Base-by-base conservation (phyloP, 768 basidiomycete species). In the Macrolepiota fuliginosa region DNA sequence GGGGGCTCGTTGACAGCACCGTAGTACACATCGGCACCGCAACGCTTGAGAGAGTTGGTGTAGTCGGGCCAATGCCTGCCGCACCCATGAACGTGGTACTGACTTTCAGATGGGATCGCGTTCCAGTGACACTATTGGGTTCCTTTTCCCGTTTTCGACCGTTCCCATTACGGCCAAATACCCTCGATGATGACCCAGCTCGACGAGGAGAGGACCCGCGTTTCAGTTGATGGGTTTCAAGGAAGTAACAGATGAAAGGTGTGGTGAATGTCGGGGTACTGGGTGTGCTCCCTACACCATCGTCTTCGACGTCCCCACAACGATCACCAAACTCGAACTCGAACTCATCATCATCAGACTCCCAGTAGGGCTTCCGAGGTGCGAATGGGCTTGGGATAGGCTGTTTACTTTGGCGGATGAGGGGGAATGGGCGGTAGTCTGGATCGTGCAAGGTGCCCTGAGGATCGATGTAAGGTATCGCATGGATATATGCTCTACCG, bases 401-500 rank as follows among this genome's bases (percentile, higher is more conserved):
- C 5, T 46, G 51, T 27, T 55, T 61, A 15, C 42, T 29, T 5
- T 58, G 40, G 7, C 56, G 46, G 49, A 66, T 66, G 39, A 66
- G 22, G 0, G 65, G 65, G 58, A 66, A 66, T 3, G 58, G 63
- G 4, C 65, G 45, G 52, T 66, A 66, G 53, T 66, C 65, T 13
- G 65, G 63, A 40, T 66, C 65, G 56, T 66, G 65, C 19, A 66
- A 39, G 29, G 63, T 62, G 17, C 65, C 65, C 42, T 66, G 65
- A 22, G 65, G 57, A 37, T 66, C 65, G 27, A 66, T 49, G 57
- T 66, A 66, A 51, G 62, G 54, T 24, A 55, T 54, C 3, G 45
- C 46, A 46, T 61, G 60, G 29, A 45, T 61, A 10, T 54, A 45
- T 54, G 39, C 3, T 47, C 39, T 22, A 3, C 29, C 35, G 24